phyloP scores from a whole-genome alignment of 148 eudicot species.

The Spergularia bocconei region DNA sequence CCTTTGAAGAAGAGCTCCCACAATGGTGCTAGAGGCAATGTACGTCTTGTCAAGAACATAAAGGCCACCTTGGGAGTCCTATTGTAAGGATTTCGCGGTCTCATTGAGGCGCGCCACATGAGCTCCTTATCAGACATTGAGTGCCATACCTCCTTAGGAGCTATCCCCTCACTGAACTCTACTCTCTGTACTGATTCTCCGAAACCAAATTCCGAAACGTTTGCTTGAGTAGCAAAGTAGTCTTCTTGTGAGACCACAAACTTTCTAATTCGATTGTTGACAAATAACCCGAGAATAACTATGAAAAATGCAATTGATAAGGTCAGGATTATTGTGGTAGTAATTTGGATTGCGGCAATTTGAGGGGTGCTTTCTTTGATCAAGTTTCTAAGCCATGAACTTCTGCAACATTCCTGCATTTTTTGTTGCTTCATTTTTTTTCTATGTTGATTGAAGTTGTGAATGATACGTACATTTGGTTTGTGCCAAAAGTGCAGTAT shows the following conservation, averaged over 20 bases:
- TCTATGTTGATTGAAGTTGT: too few relatives aligned
- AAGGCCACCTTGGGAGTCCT: constrained; percentile 63
- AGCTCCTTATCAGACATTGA: constrained; percentile 55
- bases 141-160: constrained; percentile 48
- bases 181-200: background rate
- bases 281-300: constrained; percentile 45
- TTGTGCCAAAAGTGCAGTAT: background rate
- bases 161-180: constrained; percentile 19
- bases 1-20: constrained; percentile 83
- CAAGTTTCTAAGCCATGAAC: constrained; percentile 30
- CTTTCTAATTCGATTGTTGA: constrained; percentile 40
- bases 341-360: constrained; percentile 48
- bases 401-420: background rate
- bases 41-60: constrained; percentile 62
- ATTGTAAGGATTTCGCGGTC: constrained; percentile 40
- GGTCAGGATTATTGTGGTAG: constrained; percentile 49
- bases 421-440: constrained; percentile 14
- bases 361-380: constrained; percentile 36
- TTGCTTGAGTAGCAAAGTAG: constrained; percentile 27
- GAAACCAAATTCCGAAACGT: background rate
- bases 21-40: constrained; percentile 50
- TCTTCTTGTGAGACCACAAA: constrained; percentile 42
- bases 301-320: constrained; percentile 47
- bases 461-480: too few relatives aligned
- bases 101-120: constrained; percentile 67